These are phyloP conservation scores for Kandelia obovata DNA, from an alignment of 345 rosid species.

Conservation along the genomic window DNA sequence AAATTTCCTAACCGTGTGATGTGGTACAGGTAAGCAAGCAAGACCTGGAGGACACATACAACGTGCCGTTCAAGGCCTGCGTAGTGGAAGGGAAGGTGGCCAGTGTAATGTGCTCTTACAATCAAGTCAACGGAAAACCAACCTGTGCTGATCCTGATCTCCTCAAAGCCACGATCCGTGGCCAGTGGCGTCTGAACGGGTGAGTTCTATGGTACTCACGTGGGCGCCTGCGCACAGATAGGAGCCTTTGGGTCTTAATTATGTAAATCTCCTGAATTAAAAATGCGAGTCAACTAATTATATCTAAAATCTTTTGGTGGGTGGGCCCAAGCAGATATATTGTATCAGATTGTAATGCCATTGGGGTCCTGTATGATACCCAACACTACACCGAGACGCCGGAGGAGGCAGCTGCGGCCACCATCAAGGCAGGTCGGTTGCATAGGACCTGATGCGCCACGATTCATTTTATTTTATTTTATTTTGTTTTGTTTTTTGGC, in stretches of 20 bases:
- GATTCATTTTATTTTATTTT: too few species aligned
- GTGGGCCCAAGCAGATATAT: constrained; percentile 49
- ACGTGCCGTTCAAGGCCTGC: constrained; percentile 83
- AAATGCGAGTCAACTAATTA: background rate
- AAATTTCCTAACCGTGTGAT: background rate
- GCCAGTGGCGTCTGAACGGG: constrained; percentile 90
- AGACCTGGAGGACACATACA: constrained; percentile 82
- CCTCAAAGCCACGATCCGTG: constrained; percentile 74
- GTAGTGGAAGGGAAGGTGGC: constrained; percentile 86
- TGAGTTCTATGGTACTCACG: constrained; percentile 14
- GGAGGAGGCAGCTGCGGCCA: constrained; percentile 76
- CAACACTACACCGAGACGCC: constrained; percentile 80
- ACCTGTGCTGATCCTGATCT: constrained; percentile 87
- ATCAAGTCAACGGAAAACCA: constrained; percentile 93
- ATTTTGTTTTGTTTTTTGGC: too few species aligned
- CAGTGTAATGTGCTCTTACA: constrained; percentile 97
- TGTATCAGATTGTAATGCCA: constrained; percentile 90
- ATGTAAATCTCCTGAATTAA: background rate
- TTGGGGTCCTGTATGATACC: constrained; percentile 59
- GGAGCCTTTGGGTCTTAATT: too few species aligned
- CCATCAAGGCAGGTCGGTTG: constrained; percentile 64
- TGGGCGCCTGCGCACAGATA: background rate
- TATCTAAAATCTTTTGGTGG: background rate
- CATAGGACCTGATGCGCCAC: too few species aligned
- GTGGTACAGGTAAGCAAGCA: constrained; percentile 71